phyloP scores from a whole-genome alignment of 106 monocot genomes.

The Apostasia shenzhenica region DNA sequence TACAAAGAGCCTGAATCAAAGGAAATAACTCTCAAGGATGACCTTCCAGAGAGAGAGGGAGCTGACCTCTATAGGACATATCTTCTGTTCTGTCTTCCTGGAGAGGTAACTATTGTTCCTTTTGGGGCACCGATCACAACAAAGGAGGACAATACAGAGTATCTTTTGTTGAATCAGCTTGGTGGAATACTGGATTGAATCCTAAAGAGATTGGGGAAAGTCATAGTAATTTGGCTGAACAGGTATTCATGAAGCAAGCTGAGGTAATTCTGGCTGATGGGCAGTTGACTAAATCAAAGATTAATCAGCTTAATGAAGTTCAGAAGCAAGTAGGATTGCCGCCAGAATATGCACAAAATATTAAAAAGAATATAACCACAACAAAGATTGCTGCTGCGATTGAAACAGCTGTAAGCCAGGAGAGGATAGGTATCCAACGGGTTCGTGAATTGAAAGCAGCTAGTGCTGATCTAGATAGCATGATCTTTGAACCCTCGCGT shows the following conservation, averaged over 20 bases:
- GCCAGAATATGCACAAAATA: conserved; percentile 82
- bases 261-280: conserved; percentile 97
- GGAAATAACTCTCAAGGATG: conserved; percentile 90
- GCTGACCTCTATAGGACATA: conserved; percentile 85
- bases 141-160: conserved; percentile 70
- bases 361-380: conserved; percentile 90
- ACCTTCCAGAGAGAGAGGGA: conserved; percentile 75
- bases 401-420: conserved; percentile 80
- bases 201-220: conserved; percentile 69
- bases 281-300: conserved; percentile 71
- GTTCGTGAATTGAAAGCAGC: conserved; percentile 84
- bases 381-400: conserved; percentile 95
- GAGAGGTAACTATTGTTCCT: conserved; percentile 74
- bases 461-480: conserved; percentile 67
- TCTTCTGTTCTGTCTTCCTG: conserved; percentile 79
- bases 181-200: conserved; percentile 76
- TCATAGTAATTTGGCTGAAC: conserved; percentile 81
- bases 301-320: conserved; percentile 72
- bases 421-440: conserved; percentile 76
- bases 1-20: conserved; percentile 61
- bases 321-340: conserved; percentile 91
- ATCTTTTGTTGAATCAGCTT: conserved; percentile 66
- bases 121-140: conserved; percentile 82
- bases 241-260: conserved; percentile 92
- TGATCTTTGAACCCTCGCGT: conserved; percentile 73